Base-by-base conservation (phyloP, 352 stramenopile species). In the Globisporangium camurandrum region DNA sequence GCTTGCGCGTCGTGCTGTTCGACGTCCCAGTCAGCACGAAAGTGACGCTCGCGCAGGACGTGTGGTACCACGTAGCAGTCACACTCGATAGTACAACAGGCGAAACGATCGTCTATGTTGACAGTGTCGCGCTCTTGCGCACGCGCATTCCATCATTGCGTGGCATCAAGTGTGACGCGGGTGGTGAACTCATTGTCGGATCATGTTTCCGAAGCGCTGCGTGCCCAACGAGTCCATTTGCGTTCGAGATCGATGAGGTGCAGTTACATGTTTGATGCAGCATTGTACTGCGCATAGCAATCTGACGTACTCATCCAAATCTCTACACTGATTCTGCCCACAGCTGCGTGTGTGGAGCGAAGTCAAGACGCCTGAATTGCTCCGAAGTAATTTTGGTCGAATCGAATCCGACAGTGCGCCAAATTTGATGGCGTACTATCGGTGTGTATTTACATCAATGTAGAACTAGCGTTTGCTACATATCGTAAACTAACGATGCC, bases 191-290 rank as follows among this genome's bases (percentile, higher is more conserved):
- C 37, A 38, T 67, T 2, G 20, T 85, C 48, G 73, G 73, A 0
- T 77, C 69, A 41, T 85, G 73, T 46, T 64, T 52, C 34, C 54
- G 56, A 22, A 54, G 26, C 4, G 51, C 68, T 2, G 26, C 42
- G 1, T 85, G 73, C 27, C 54, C 61, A 6, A 24, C 46, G 5
- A 76, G 66, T 33, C 43, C 61, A 7, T 79, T 85, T 34, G 51
- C 41, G 10, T 80, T 85, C 23, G 33, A 44, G 11, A 69, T 85
- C 28, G 65, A 71, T 42, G 70, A 85, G 66, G 73, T 85, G 49
- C 20, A 51, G 9, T n/a, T n/a, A n/a, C n/a, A n/a, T n/a, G n/a
- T n/a, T n/a, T n/a, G n/a, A n/a, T n/a, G n/a, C n/a, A n/a, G n/a
- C n/a, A n/a, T n/a, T n/a, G n/a, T n/a, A 11, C 10, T 56, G 19